Percentiles rank a stretch among this genome's conserved stretches.
Conservation (phyloP, 176 grass and related monocot genomes). For the Phoenix dactylifera region DNA sequence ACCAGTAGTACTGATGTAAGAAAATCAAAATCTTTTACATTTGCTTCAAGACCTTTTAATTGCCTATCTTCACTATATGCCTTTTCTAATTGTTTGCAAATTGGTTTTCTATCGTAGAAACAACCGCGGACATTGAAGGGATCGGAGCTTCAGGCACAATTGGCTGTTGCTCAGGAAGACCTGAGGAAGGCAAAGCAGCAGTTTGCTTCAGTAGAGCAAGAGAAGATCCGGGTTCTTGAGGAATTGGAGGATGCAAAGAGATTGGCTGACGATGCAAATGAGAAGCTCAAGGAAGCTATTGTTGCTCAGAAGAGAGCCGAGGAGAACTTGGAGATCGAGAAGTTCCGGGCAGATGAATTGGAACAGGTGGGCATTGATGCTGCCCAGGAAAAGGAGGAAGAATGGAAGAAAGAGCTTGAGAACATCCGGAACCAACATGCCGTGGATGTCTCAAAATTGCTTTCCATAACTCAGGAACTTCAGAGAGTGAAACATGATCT, state of each 20-base stretch:
- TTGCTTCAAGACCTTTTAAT: background rate
- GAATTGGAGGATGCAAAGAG: constrained; percentile 37
- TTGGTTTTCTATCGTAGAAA: constrained; percentile 39
- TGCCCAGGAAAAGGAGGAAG: constrained; percentile 34
- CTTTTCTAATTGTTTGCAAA: background rate
- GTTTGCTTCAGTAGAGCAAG: constrained; percentile 39
- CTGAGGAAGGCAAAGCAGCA: constrained; percentile 45
- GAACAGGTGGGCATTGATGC: constrained; percentile 49
- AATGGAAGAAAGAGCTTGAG: constrained; percentile 45
- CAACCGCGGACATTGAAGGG: constrained; percentile 28
- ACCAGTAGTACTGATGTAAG: constrained; percentile 30
- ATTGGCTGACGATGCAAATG: constrained; percentile 31
- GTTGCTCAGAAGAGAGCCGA: constrained; percentile 40
- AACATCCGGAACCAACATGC: constrained; percentile 38
- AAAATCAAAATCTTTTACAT: background rate
- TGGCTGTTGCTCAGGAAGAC: constrained; percentile 39
- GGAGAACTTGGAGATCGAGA: constrained; percentile 58
- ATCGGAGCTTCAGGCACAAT: constrained; percentile 48
- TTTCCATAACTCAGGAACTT: constrained; percentile 44
- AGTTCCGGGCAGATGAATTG: constrained; percentile 56
- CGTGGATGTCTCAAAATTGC: constrained; percentile 29
- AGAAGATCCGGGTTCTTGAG: constrained; percentile 30
- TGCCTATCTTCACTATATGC: too few relatives aligned
- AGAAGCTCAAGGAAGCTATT: constrained; percentile 46
- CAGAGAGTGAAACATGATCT: constrained; percentile 39